Conservation (phyloP, 2,329 filamentous ascomycete species). For the Fusarium illudens region DNA sequence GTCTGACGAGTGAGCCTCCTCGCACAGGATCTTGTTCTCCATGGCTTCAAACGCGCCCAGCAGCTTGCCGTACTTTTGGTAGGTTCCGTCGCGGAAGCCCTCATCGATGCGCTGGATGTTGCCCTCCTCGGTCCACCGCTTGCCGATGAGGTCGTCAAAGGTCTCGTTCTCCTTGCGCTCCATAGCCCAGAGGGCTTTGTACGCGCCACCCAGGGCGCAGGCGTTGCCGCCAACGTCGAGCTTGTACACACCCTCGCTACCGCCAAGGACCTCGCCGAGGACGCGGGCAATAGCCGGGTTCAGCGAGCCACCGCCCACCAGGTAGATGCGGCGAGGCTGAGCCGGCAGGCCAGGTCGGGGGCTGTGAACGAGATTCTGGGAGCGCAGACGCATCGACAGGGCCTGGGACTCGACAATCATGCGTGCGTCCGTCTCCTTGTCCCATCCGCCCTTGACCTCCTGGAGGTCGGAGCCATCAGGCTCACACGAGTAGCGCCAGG, state of each 20-base stretch:
- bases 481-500: conserved; percentile 79
- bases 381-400: conserved; percentile 87
- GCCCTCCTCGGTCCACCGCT: conserved; percentile 84
- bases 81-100: conserved; percentile 79
- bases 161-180: conserved; percentile 74
- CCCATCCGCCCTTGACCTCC: conserved; percentile 48
- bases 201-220: conserved; percentile 91
- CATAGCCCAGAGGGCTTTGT: conserved; percentile 94
- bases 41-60: conserved; percentile 79
- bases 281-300: conserved; percentile 90
- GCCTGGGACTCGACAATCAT: conserved; percentile 95
- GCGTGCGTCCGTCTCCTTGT: conserved; percentile 77
- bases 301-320: conserved; percentile 89
- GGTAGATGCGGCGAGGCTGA: conserved; percentile 89
- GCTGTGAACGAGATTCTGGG: conserved; percentile 74
- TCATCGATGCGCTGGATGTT: conserved; percentile 84
- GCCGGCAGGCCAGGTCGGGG: conserved; percentile 69
- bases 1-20: conserved; percentile 38
- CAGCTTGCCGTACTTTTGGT: conserved; percentile 79
- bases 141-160: conserved; percentile 88
- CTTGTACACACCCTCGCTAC: conserved; percentile 88
- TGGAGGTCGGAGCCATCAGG: conserved; percentile 63
- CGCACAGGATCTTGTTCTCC: conserved; percentile 70
- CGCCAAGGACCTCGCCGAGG: conserved; percentile 87
- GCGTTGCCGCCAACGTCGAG: conserved; percentile 95